phyloP scores from a whole-genome alignment of 345 rosid species.

The Cardiospermum halicacabum region DNA sequence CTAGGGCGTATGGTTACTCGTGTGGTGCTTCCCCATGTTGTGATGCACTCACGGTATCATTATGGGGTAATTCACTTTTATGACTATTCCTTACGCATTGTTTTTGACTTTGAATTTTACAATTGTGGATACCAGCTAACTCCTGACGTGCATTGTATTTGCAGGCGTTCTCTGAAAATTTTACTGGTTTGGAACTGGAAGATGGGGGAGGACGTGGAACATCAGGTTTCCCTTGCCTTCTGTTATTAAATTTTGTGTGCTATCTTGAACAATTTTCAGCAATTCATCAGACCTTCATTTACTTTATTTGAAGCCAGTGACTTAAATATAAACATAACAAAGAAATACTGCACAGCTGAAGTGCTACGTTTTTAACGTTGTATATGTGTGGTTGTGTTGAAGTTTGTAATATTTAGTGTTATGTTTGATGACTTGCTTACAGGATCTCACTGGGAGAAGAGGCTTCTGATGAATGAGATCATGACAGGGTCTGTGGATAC shows the following conservation, averaged over 20 bases:
- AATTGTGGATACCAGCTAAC: constrained; percentile 4
- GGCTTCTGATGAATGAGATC: constrained; percentile 98
- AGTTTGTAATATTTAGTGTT: constrained; percentile 4
- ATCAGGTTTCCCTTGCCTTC: constrained; percentile 46
- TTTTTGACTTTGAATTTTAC: constrained; percentile 10
- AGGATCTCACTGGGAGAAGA: constrained; percentile 99
- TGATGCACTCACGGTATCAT: constrained; percentile 95
- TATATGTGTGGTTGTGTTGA: neutral
- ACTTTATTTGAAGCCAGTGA: neutral
- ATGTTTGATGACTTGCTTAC: constrained; percentile 15
- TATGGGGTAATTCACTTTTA: constrained; percentile 59
- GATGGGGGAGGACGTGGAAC: constrained; percentile 99
- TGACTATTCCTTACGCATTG: neutral
- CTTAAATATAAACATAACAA: neutral
- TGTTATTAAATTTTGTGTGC: neutral
- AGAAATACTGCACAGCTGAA: neutral
- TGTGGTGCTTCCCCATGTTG: constrained; percentile 93
- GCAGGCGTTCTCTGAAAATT: constrained; percentile 94
- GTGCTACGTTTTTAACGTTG: neutral
- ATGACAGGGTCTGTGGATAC: constrained; percentile 99
- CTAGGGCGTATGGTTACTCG: constrained; percentile 92
- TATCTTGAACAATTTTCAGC: neutral
- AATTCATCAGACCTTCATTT: neutral
- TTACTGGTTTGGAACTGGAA: constrained; percentile 96
- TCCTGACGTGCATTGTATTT: constrained; percentile 11